Base-by-base conservation (phyloP, 371 early-diverging fungal genomes). In the Mucor lusitanicus region DNA sequence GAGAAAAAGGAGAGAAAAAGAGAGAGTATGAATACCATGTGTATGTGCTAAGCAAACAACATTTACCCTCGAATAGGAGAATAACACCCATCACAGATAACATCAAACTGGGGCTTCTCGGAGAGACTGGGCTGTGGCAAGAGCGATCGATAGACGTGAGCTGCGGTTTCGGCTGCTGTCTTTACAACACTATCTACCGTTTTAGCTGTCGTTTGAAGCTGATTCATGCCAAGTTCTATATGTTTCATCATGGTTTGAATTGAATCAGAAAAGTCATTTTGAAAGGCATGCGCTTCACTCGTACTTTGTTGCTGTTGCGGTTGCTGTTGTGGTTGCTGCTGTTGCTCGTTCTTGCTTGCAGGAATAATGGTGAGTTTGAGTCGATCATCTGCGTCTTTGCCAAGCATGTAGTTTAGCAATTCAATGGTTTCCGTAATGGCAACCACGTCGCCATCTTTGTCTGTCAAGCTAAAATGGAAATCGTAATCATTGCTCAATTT, bases 41-140 rank as follows among this genome's bases (percentile, higher is more conserved):
- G 25, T n/a, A n/a, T 19, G 50, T 33, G 25, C 32, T 7, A 21
- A 57, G 23, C 7, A 42, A 33, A 15, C 19, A 40, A 35, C 37
- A 35, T 12, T 61, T 67, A 72, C 72, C 76, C 84, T 53, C 72
- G 69, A 55, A 85, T 72, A 35, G 71, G 67, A 27, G 61, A 61
- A 58, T 76, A 55, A 46, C 87, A 86, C 1, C 68, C 68, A 73
- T 86, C 81, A 58, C 87, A 86, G 21, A 79, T 69, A 17, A 81
- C 69, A 68, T 74, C 73, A 69, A 63, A 63, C 6, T 67, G 63
- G 2, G 58, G 72, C 6, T 58, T 23, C 54, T 65, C 62, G 9
- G 59, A 60, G 23, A 46, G 21, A n/a, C 35, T 58, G 17, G 58
- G 33, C 4, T 48, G n/a, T 28, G 70, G 40, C 1, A 61, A 15